Conservation (phyloP, 2,329 filamentous ascomycete species). For the Nemania serpens region DNA sequence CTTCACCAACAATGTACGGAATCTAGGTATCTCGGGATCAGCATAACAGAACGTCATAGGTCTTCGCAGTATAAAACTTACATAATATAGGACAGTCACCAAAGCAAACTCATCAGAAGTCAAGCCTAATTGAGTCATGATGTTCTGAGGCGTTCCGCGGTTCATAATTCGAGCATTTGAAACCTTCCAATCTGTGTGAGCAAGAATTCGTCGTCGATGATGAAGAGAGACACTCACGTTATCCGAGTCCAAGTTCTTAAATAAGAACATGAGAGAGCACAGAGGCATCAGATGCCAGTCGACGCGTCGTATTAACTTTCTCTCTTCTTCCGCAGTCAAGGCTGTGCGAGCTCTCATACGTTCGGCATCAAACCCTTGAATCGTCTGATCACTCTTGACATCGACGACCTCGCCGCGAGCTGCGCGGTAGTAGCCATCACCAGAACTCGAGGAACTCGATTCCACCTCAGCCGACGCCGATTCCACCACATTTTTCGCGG, state of each 20-base stretch:
- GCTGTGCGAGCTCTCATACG: slow-evolving; percentile 37
- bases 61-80: slow-evolving; percentile 28
- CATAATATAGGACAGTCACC: slow-evolving; percentile 47
- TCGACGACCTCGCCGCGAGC: slow-evolving; percentile 31
- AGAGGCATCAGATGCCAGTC: slow-evolving; percentile 50
- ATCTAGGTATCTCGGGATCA: slow-evolving; percentile 34
- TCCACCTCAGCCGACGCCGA: slow-evolving; percentile 17
- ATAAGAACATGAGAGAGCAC: slow-evolving; percentile 47
- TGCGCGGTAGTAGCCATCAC: slow-evolving; percentile 24
- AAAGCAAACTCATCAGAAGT: slow-evolving; percentile 48
- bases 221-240: slow-evolving; percentile 36
- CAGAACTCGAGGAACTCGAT: slow-evolving; percentile 28
- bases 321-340: slow-evolving; percentile 49
- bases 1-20: slow-evolving; percentile 47
- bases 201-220: not conserved
- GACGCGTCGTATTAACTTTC: slow-evolving; percentile 48
- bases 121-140: slow-evolving; percentile 47
- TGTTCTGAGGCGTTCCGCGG: slow-evolving; percentile 46
- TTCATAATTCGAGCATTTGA: slow-evolving; percentile 52
- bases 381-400: slow-evolving; percentile 20
- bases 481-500: not conserved
- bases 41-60: no score
- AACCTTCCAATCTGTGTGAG: slow-evolving; percentile 30
- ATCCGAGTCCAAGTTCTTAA: slow-evolving; percentile 47
- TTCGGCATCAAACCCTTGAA: slow-evolving; percentile 41